Evolutionary conservation across 1,139 yeast genomes (phyloP).

Genomic region (Kodamaea derodonti): DNA sequence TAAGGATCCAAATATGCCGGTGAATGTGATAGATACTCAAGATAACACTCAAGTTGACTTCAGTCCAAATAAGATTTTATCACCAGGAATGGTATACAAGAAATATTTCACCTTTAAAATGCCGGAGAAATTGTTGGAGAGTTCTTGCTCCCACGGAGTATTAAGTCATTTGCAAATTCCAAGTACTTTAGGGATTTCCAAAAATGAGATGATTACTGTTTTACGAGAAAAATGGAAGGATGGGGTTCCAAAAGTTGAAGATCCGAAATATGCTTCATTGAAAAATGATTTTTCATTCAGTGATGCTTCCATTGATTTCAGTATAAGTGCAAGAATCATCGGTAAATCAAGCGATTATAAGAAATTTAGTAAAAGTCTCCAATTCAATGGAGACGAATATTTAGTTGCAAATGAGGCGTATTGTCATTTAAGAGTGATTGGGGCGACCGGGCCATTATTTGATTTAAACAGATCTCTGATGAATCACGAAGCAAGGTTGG

Average conservation of each 20-base stretch:
- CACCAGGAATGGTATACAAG: slow-evolving; percentile 34
- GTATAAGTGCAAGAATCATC: slow-evolving; percentile 35
- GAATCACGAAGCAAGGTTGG: slow-evolving; percentile 30
- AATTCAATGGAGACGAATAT: slow-evolving; percentile 28
- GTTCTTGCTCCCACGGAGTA: slow-evolving; percentile 33
- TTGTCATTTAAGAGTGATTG: slow-evolving; percentile 25
- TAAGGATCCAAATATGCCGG: slow-evolving; percentile 23
- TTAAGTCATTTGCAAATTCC: slow-evolving; percentile 36
- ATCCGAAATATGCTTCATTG: slow-evolving; percentile 17
- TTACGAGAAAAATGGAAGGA: slow-evolving; percentile 26
- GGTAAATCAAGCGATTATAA: slow-evolving; percentile 32
- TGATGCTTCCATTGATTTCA: slow-evolving; percentile 32
- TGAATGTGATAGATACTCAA: slow-evolving; percentile 24
- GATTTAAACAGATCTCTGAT: slow-evolving; percentile 30
- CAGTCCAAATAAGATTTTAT: slow-evolving; percentile 24
- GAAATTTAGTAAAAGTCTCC: slow-evolving; percentile 13
- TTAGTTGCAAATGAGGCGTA: slow-evolving; percentile 35
- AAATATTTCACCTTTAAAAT: slow-evolving; percentile 38
- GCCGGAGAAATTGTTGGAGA: slow-evolving; percentile 36
- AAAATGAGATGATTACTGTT: slow-evolving; percentile 24
- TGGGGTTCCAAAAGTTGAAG: background rate
- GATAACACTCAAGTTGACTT: slow-evolving; percentile 30
- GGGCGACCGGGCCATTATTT: slow-evolving; percentile 22
- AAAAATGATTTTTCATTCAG: slow-evolving; percentile 31
- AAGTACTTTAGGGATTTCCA: slow-evolving; percentile 32